These are phyloP conservation scores for Coprinopsis strossmayeri DNA, from an alignment of 768 basidiomycete species.

Conservation along the genomic window DNA sequence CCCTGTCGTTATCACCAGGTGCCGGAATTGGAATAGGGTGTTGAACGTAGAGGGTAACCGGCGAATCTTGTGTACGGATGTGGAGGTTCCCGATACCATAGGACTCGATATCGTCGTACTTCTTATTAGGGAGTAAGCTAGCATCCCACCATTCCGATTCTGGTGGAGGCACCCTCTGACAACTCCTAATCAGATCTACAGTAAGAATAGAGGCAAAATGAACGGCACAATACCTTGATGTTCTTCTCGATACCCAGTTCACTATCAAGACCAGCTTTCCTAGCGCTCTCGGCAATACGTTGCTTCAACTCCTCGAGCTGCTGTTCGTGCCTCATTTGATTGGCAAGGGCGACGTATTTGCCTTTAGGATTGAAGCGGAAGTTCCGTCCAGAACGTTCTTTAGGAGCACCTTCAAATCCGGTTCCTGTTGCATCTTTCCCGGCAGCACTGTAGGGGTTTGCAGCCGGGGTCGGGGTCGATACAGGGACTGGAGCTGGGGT, in stretches of 20 bases:
- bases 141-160: constrained; percentile 98
- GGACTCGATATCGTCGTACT: constrained; percentile 64
- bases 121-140: constrained; percentile 71
- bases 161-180: constrained; percentile 78
- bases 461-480: constrained; percentile 22
- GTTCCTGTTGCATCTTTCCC: constrained; percentile 37
- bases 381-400: constrained; percentile 59
- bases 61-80: constrained; percentile 61
- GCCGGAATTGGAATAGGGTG: constrained; percentile 96
- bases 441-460: constrained; percentile 74
- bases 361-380: constrained; percentile 92
- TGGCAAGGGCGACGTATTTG: constrained; percentile 74
- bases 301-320: constrained; percentile 90
- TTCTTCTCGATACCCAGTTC: constrained; percentile 90
- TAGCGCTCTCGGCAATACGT: constrained; percentile 86
- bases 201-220: too few relatives aligned
- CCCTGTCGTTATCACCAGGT: constrained; percentile 78
- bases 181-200: too few relatives aligned
- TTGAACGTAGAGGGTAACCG: constrained; percentile 88
- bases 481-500: constrained; percentile 33
- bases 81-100: constrained; percentile 52
- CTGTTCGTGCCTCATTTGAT: constrained; percentile 63
- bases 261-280: constrained; percentile 91
- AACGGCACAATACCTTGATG: constrained; percentile 82
- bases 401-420: constrained; percentile 68